Conservation (phyloP, 228 moss, liverwort and hornwort species). For the Sphagnum magellanicum region DNA sequence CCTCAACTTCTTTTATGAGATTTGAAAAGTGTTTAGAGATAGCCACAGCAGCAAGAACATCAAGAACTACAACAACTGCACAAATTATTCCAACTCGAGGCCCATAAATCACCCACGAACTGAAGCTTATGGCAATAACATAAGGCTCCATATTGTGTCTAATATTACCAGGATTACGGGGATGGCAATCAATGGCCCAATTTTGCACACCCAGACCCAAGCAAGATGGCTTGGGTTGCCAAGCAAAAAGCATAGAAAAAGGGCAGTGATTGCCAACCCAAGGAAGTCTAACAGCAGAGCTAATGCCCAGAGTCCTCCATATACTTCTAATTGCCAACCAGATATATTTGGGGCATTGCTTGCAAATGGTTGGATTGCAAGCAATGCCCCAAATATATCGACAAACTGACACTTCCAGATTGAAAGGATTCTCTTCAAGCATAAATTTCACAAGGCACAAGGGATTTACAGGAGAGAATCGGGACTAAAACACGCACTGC, state of each 20-base stretch:
- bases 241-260: not conserved
- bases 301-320: slow-evolving; percentile 1
- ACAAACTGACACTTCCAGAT: too few relatives aligned
- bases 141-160: not conserved
- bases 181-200: slow-evolving; percentile 1
- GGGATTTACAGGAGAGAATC: too few relatives aligned
- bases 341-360: not conserved
- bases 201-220: slow-evolving; percentile 3
- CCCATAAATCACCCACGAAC: slow-evolving; percentile 7
- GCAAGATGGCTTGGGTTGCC: slow-evolving; percentile 4
- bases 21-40: too few relatives aligned
- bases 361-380: slow-evolving; percentile 11
- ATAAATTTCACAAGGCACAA: too few relatives aligned
- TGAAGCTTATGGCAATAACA: slow-evolving; percentile 1
- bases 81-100: not conserved
- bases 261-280: not conserved
- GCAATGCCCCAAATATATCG: too few relatives aligned
- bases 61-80: not conserved
- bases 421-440: too few relatives aligned
- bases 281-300: slow-evolving; percentile 1
- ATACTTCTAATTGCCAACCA: not conserved
- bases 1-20: too few relatives aligned
- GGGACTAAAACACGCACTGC: too few relatives aligned
- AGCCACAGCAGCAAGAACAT: too few relatives aligned
- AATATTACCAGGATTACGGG: slow-evolving; percentile 1